Evolutionary conservation across 1,139 yeast species (phyloP), one percentile per base, ranked within the genome.

Genomic region (Candida tetrigidarum): DNA sequence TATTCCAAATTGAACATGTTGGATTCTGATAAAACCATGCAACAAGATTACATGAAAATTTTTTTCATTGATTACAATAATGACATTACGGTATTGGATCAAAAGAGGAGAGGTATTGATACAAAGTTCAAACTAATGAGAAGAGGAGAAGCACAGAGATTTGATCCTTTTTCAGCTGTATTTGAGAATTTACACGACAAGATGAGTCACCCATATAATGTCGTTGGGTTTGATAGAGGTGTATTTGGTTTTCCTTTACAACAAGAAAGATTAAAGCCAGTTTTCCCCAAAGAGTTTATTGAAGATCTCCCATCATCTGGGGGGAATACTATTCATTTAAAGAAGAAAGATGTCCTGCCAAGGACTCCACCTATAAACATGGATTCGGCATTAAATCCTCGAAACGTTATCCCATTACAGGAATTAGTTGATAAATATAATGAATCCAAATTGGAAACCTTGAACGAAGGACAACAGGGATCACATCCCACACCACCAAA

Each of bases 161-260:
- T 68, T 44, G 34, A 28, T 11, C 42, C 44, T 9, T 37, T 33
- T 32, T 9, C 29, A 12, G 25, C 23, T 6, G 12, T 36, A 2
- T 25, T 23, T 22, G 48, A 45, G 39, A 23, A 23, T 29, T 22
- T 45, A 4, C 14, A 27, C 30, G 48, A 45, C 10, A 34, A 37
- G 32, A 15, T 44, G 12, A 37, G 37, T 30, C 29, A 40, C 43
- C 71, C 74, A 4, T 73, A 74, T 52, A 73, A 74, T 53, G 77
- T 74, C 5, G 60, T 71, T 7, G 80, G 80, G 3, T 72, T 72
- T 52, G 80, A 74, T 56, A 59, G 70, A 40, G 62, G 71, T 30
- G 52, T 73, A 16, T 59, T 69, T 34, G 80, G 80, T 4, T 57
- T 72, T 29, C 80, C 79, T 0, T 54, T 74, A 39, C 56, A 68